These are phyloP conservation scores for Fraxinus nigra DNA, from an alignment of 305 asterid genomes.

Conservation along the genomic window DNA sequence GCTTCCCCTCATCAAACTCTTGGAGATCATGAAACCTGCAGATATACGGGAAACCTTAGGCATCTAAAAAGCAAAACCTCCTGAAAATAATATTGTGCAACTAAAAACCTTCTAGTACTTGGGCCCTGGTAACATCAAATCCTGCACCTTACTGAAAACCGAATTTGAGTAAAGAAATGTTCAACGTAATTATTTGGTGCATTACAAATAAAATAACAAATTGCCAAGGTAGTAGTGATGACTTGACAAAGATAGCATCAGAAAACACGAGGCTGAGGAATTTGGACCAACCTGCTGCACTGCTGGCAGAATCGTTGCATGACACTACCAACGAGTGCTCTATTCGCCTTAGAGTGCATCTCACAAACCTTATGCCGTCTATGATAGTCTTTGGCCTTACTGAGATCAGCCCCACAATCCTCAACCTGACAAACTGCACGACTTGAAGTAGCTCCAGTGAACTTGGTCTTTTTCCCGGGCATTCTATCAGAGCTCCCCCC, in stretches of 20 bases:
- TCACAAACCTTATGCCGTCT: slow-evolving; percentile 84
- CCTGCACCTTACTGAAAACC: background rate
- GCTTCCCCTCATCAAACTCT: slow-evolving; percentile 78
- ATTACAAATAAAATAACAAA: background rate
- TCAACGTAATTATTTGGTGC: background rate
- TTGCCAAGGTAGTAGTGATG: background rate
- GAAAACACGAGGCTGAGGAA: background rate
- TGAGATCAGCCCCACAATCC: slow-evolving; percentile 70
- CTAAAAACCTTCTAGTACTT: background rate
- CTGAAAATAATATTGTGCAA: background rate
- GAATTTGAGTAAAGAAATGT: background rate
- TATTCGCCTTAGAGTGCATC: slow-evolving; percentile 69
- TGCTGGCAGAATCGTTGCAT: slow-evolving; percentile 93
- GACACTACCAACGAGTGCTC: slow-evolving; percentile 59
- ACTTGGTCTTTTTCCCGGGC: slow-evolving; percentile 62
- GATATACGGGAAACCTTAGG: slow-evolving; percentile 12
- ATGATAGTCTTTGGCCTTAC: slow-evolving; percentile 73
- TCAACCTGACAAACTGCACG: slow-evolving; percentile 76
- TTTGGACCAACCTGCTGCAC: slow-evolving; percentile 64
- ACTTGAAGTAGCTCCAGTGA: slow-evolving; percentile 36
- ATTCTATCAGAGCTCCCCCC: slow-evolving; percentile 27
- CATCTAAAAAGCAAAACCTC: slow-evolving; percentile 6
- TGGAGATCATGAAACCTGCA: slow-evolving; percentile 73
- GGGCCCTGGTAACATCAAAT: background rate
- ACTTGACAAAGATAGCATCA: background rate